A percentile compares a stretch with the other conserved stretches of the same genome.
Conservation (phyloP, 768 basidiomycete genomes). For the Tricholoma saponaceum region DNA sequence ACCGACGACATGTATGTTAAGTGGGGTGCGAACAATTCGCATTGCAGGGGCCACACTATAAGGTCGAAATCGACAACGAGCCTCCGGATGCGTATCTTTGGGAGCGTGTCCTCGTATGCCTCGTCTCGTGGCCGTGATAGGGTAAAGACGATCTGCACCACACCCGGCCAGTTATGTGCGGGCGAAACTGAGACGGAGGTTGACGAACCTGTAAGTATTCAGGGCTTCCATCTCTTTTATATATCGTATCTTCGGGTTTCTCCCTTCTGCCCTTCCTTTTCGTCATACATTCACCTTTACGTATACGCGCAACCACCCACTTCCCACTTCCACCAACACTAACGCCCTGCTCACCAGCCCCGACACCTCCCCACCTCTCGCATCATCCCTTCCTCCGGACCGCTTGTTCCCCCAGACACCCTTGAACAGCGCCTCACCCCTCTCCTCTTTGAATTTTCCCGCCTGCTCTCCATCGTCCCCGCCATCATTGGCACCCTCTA, state of each 20-base stretch:
- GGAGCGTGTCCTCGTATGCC: slow-evolving; percentile 12
- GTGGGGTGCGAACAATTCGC: not conserved
- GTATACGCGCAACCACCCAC: not conserved
- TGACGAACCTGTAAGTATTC: slow-evolving; percentile 63
- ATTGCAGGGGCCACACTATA: not conserved
- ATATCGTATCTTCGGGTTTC: no score
- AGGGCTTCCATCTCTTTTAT: not conserved
- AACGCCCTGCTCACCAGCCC: slow-evolving; percentile 13
- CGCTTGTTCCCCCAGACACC: slow-evolving; percentile 44
- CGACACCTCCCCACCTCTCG: slow-evolving; percentile 70
- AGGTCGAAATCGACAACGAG: slow-evolving; percentile 12
- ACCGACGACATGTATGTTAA: slow-evolving; percentile 21
- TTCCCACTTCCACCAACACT: not conserved
- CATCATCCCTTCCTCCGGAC: slow-evolving; percentile 45
- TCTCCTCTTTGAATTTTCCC: slow-evolving; percentile 65
- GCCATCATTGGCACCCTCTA: slow-evolving; percentile 62
- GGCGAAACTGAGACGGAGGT: slow-evolving; percentile 79
- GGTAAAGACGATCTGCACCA: slow-evolving; percentile 57
- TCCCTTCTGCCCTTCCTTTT: no score
- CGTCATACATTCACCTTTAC: not conserved
- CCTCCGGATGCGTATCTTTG: slow-evolving; percentile 30
- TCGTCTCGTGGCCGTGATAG: slow-evolving; percentile 24
- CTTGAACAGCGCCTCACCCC: slow-evolving; percentile 46
- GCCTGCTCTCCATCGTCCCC: slow-evolving; percentile 69
- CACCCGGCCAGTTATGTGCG: slow-evolving; percentile 53